phyloP scores from a whole-genome alignment of 78 protist species.

The slime mould (Dictyostelium discoideum) region dicty_2.7 NC_007088.5:1031501-1032000 shows the following conservation, averaged over 20 bases:
- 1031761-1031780: not conserved
- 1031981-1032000: too few species aligned
- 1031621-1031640: conserved; percentile 63
- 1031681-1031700: conserved; percentile 69
- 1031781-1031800: too few species aligned
- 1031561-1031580: conserved; percentile 30
- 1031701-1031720: conserved; percentile 35
- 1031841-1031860: too few species aligned
- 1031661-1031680: conserved; percentile 72
- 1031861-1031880: too few species aligned
- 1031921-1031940: too few species aligned
- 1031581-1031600: not conserved
- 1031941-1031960: too few species aligned
- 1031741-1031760: not conserved
- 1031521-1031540: conserved; percentile 31
- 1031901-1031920: too few species aligned
- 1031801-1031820: too few species aligned
- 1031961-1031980: too few species aligned
- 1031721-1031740: conserved; percentile 28
- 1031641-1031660: conserved; percentile 67
- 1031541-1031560: conserved; percentile 54
- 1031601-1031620: conserved; percentile 37
- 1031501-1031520: conserved; percentile 43
- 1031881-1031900: too few species aligned
- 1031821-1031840: too few species aligned